A percentile compares a stretch with the other conserved stretches of the same genome.
Conservation (phyloP, 768 basidiomycete genomes). For the Termitomyces sp. region DNA sequence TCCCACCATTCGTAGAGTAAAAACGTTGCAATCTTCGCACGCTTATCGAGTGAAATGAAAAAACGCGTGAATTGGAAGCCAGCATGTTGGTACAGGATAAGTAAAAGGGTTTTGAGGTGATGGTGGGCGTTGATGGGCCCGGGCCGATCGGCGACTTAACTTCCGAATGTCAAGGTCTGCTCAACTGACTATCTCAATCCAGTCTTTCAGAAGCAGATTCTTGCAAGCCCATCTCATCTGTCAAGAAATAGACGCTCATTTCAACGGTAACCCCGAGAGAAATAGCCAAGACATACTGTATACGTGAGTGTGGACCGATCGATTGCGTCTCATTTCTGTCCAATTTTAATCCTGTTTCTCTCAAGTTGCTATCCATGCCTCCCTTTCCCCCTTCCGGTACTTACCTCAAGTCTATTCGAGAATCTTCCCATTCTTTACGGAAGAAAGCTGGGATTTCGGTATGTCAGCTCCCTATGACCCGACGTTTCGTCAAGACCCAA, state of each 20-base stretch:
- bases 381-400: conserved; percentile 40
- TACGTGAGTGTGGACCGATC: background rate
- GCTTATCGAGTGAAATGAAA: background rate
- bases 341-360: background rate
- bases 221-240: background rate
- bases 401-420: conserved; percentile 46
- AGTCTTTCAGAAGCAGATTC: background rate
- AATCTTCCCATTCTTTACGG: conserved; percentile 45
- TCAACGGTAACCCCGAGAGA: background rate
- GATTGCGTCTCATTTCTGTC: background rate
- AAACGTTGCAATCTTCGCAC: conserved; percentile 1
- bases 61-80: background rate
- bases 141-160: background rate
- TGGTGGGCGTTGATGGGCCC: background rate
- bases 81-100: background rate
- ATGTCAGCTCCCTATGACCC: conserved; percentile 18
- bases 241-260: background rate
- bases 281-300: no score
- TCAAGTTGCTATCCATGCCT: conserved; percentile 6
- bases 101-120: background rate
- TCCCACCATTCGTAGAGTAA: conserved; percentile 3
- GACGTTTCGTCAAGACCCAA: background rate
- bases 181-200: background rate
- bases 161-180: background rate
- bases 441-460: conserved; percentile 46